Base-by-base conservation (phyloP, 495 filamentous ascomycete species). In the Aspergillus sparsus region DNA sequence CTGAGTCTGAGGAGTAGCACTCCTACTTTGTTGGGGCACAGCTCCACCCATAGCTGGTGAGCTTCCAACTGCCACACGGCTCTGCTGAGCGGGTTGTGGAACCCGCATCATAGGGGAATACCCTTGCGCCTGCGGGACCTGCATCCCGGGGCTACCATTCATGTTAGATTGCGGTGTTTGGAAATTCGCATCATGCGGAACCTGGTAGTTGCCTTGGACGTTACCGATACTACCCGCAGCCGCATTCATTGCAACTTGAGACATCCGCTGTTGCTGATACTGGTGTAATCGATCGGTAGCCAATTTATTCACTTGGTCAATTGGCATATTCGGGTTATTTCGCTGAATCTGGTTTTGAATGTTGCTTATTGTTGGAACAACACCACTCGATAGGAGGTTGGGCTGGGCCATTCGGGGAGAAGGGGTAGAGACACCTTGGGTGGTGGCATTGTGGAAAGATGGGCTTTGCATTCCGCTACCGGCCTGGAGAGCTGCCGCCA, bases 101-200 rank as follows among this genome's bases (percentile, higher is more conserved):
- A 85, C 85, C 49, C 89, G 81, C 67, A 91, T 83, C 65, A 89
- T 85, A 44, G 87, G 86, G 16, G 88, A 88, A 67, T 89, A 92
- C 21, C 88, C 82, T 58, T 90, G 87, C 7, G 87, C 68, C 54
- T 76, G 86, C 50, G 75, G 73, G 8, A 71, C 71, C 53, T 77
- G 77, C 68, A 80, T 74, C 13, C 70, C 77, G 7, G 71, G 58
- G 39, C 72, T 66, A 41, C 73, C 71, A 58, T 74, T 73, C 62
- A 75, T 61, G 47, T 64, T 62, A 32, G 68, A 36, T 54, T 74
- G 73, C 47, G 73, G 68, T 18, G 69, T 58, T 39, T 76, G 75
- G 61, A 77, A 78, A 53, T 68, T 76, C 10, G 62, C 64, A 62
- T 78, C 77, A 46, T 76, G 76, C 11, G 75, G 66, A 33, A 76